Conservation (phyloP, 2,329 filamentous ascomycete genomes). For the Teratosphaeriaceae sp. region DNA sequence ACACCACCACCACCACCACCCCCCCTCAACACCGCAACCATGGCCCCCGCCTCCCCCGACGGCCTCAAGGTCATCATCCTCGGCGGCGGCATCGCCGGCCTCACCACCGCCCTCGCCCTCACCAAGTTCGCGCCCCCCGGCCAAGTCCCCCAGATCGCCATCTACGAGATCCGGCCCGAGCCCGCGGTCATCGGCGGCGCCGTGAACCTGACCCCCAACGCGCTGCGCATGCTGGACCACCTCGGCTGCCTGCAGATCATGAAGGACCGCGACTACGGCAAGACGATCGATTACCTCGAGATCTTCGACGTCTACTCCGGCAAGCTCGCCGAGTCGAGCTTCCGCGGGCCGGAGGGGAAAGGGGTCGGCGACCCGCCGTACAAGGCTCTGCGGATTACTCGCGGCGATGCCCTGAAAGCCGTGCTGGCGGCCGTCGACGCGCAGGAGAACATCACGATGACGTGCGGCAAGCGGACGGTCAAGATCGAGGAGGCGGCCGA, state of each 20-base stretch:
- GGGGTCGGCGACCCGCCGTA: conserved; percentile 40
- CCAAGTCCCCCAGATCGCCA: conserved; percentile 34
- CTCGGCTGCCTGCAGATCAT: conserved; percentile 32
- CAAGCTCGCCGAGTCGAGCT: conserved; percentile 38
- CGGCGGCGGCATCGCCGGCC: conserved; percentile 47
- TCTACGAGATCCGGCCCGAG: conserved; percentile 43
- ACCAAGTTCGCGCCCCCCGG: conserved; percentile 36
- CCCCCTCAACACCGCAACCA: conserved; percentile 5
- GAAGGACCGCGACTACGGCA: conserved; percentile 33
- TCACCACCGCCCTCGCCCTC: conserved; percentile 44
- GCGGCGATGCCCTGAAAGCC: conserved; percentile 38
- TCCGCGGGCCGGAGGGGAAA: conserved; percentile 36
- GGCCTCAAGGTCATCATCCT: conserved; percentile 41
- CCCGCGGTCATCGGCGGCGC: conserved; percentile 42
- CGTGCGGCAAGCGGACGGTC: conserved; percentile 37
- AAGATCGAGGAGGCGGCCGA: conserved; percentile 33
- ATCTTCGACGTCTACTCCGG: conserved; percentile 40
- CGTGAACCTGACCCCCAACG: conserved; percentile 43
- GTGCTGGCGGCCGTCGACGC: conserved; percentile 36
- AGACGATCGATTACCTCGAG: conserved; percentile 38
- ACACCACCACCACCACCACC: neutral
- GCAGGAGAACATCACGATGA: conserved; percentile 35
- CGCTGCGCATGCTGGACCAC: conserved; percentile 34
- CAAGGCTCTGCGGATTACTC: conserved; percentile 38
- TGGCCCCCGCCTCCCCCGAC: conserved; percentile 24